Evolutionary conservation across 1,139 yeast species (phyloP).

Genomic region (Debaryomyces subglobosus): DNA sequence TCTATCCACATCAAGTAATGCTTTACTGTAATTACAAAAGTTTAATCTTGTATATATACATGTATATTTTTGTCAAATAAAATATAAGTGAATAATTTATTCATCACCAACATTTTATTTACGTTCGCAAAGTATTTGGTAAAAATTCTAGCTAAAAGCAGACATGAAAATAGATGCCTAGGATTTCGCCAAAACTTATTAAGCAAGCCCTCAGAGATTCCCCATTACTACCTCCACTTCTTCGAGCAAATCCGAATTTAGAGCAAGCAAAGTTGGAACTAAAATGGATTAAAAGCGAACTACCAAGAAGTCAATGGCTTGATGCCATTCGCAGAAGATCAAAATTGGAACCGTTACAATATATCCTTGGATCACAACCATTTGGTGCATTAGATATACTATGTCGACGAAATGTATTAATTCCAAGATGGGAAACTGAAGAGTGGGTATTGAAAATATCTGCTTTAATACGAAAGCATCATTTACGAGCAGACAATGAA

Average conservation of each 20-base stretch:
- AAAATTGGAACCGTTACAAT: slow-evolving; percentile 70
- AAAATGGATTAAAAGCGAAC: slow-evolving; percentile 44
- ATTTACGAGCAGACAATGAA: not conserved
- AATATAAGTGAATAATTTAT: not conserved
- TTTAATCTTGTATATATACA: slow-evolving; percentile 8
- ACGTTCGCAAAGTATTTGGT: not conserved
- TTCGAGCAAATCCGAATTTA: slow-evolving; percentile 33
- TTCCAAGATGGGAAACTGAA: slow-evolving; percentile 96
- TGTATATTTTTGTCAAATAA: slow-evolving; percentile 2
- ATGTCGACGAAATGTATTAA: slow-evolving; percentile 69
- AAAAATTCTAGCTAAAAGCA: not conserved
- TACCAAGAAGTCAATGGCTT: slow-evolving; percentile 38
- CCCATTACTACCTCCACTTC: slow-evolving; percentile 35
- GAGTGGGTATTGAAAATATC: slow-evolving; percentile 71
- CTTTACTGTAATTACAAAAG: not conserved
- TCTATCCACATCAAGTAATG: not conserved
- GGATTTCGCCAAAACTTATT: slow-evolving; percentile 33
- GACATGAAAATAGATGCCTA: slow-evolving; percentile 25
- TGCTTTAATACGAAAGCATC: slow-evolving; percentile 19
- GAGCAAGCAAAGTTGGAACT: slow-evolving; percentile 39
- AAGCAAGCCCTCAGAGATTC: slow-evolving; percentile 31
- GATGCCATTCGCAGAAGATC: slow-evolving; percentile 44
- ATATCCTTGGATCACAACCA: slow-evolving; percentile 83
- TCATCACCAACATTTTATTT: not conserved
- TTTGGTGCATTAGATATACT: slow-evolving; percentile 68